phyloP scores from a whole-genome alignment of 176 grass and related monocot species.

The Zizania latifolia region DNA sequence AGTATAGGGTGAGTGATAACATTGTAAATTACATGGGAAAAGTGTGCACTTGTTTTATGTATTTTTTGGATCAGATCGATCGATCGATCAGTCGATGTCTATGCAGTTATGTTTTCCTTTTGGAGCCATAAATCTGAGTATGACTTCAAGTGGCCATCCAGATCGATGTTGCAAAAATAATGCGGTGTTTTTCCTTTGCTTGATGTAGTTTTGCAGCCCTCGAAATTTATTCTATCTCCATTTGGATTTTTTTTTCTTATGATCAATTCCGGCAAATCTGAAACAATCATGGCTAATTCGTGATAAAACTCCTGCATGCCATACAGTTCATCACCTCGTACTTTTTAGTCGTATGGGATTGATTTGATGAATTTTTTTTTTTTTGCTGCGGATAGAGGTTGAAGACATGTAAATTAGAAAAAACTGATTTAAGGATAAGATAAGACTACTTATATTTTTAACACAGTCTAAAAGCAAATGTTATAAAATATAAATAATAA shows the following conservation, averaged over 20 bases:
- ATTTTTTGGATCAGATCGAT: not conserved
- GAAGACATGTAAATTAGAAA: too few species aligned
- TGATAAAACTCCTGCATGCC: not conserved
- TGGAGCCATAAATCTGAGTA: constrained; percentile 24
- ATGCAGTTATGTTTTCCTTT: constrained; percentile 8
- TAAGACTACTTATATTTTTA: too few species aligned
- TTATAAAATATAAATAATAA: too few species aligned
- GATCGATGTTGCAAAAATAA: too few species aligned
- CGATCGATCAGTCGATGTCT: not conserved
- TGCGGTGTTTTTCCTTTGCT: too few species aligned
- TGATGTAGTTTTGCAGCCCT: not conserved
- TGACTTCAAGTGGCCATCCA: not conserved
- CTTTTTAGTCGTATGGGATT: too few species aligned
- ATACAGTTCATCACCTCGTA: too few species aligned
- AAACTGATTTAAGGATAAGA: too few species aligned
- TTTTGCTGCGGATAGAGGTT: too few species aligned
- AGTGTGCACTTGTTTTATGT: not conserved
- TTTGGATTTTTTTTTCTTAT: not conserved
- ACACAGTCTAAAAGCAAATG: too few species aligned
- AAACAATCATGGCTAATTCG: not conserved
- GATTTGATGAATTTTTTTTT: too few species aligned
- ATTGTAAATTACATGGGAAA: constrained; percentile 32
- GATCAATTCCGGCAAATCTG: not conserved
- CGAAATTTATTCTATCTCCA: not conserved
- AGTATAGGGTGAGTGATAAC: not conserved